Evolutionary conservation across 345 rosid species (phyloP), one percentile per base, ranked within the genome.

Genomic region (Geranium brycei): DNA sequence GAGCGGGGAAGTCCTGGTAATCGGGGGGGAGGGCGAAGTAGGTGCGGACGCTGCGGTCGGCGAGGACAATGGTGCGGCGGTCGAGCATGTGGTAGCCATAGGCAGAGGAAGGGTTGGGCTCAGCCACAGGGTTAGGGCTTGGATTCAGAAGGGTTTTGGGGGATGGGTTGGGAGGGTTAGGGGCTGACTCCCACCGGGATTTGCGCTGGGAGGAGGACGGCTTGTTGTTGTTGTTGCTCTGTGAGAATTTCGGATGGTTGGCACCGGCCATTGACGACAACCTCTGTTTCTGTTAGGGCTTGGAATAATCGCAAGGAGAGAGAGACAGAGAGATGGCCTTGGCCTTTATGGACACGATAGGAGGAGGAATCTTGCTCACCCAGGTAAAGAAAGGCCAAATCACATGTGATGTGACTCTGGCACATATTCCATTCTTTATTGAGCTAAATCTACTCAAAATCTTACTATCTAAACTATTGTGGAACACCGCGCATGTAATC

Each of bases 81-180:
- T 95, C 96, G 11, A 95, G 85, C 97, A 95, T 87, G 72, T 95
- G 97, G 66, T 84, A 88, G 63, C 91, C 99, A 51, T 95, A 95
- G 8, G 93, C 69, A 2, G 80, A 77, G 14, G 80, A 59, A 0
- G 80, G 75, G 55, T 61, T 58, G 38, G 71, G 31, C 19, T 6
- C 69, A 63, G 15, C 16, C 81, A 14, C 66, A 77, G n/a, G 78
- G 13, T 12, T 58, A 61, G 68, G 75, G 68, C 64, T 78, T 83
- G 58, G 76, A 73, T n/a, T 66, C 68, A 51, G 7, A 40, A 72
- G 73, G 32, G 83, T 83, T 8, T 59, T 70, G 58, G 86, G 72
- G 19, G 82, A 63, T 2, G 75, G 83, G 28, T 69, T 74, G 32
- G 80, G 65, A 47, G 61, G 80, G 31, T 72, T 69, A 18, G 66